Conservation (phyloP, 2,329 filamentous ascomycete species). For the Bisporella sp. region DNA sequence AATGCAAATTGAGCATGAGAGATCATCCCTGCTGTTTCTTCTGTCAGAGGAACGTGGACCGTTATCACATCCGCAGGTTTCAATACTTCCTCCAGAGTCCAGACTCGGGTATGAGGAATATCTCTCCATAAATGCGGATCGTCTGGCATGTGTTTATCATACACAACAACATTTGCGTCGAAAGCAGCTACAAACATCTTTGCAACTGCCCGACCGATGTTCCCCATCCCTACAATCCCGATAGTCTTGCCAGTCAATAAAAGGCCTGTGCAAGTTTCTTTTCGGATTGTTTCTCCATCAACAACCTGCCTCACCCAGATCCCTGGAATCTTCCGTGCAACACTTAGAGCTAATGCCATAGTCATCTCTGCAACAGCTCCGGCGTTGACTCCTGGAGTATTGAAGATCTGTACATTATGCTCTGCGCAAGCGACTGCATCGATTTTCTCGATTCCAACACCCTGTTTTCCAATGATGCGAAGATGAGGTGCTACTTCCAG, state of each 20-base stretch:
- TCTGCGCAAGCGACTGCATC: constrained; percentile 24
- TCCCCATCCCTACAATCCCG: constrained; percentile 32
- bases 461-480: constrained; percentile 25
- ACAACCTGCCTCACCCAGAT: too few species aligned
- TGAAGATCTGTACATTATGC: constrained; percentile 27
- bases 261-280: constrained; percentile 21
- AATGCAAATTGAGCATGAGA: constrained; percentile 58
- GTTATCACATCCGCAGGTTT: constrained; percentile 24
- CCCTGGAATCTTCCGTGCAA: too few species aligned
- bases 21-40: constrained; percentile 62
- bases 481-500: constrained; percentile 9
- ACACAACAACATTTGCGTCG: constrained; percentile 26
- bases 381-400: constrained; percentile 27
- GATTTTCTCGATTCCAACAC: constrained; percentile 27
- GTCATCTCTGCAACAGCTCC: constrained; percentile 21
- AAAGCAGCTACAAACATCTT: too few species aligned
- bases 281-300: too few species aligned
- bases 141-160: constrained; percentile 26
- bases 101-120: constrained; percentile 21
- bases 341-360: constrained; percentile 17
- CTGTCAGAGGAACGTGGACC: constrained; percentile 66
- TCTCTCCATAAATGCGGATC: too few species aligned
- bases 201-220: constrained; percentile 28
- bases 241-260: too few species aligned
- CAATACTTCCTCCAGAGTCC: constrained; percentile 27